Evolutionary conservation across 1,284 basidiomycete genomes (phyloP).

Genomic region (Melampsora larici-populina): DNA sequence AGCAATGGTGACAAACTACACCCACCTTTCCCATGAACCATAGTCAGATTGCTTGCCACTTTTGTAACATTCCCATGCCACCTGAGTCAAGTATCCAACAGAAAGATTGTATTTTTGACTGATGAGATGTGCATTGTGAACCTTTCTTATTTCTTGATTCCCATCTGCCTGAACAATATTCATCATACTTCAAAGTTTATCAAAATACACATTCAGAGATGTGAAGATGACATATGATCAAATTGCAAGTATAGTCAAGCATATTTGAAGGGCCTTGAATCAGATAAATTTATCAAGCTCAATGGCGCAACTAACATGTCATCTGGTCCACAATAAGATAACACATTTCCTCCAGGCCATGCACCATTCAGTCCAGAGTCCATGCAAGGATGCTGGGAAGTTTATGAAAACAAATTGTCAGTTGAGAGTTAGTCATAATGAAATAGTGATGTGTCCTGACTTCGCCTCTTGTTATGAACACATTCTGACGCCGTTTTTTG

Average conservation of each 20-base stretch:
- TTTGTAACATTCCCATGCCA: slow-evolving; percentile 32
- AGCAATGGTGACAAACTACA: not conserved
- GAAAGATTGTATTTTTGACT: slow-evolving; percentile 30
- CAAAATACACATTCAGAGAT: not conserved
- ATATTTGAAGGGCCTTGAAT: not conserved
- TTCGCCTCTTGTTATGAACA: slow-evolving; percentile 27
- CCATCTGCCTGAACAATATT: slow-evolving; percentile 37
- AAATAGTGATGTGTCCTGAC: not conserved
- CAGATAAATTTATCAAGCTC: too few species aligned
- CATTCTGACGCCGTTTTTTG: slow-evolving; percentile 5
- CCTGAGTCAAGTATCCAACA: slow-evolving; percentile 18
- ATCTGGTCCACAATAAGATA: slow-evolving; percentile 39
- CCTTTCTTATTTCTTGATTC: slow-evolving; percentile 7
- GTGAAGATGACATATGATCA: not conserved
- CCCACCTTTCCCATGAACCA: slow-evolving; percentile 32
- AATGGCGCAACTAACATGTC: slow-evolving; percentile 21
- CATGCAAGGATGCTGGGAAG: slow-evolving; percentile 25
- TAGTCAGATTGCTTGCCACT: slow-evolving; percentile 19
- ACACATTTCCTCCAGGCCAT: slow-evolving; percentile 13
- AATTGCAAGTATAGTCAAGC: not conserved
- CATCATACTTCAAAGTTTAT: slow-evolving; percentile 24
- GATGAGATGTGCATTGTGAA: slow-evolving; percentile 27
- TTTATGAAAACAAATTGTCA: not conserved
- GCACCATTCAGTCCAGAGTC: slow-evolving; percentile 28
- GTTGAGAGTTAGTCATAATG: not conserved